Base-by-base conservation (phyloP, 805 yeast species). In the Blastobotrys terrestris region DNA sequence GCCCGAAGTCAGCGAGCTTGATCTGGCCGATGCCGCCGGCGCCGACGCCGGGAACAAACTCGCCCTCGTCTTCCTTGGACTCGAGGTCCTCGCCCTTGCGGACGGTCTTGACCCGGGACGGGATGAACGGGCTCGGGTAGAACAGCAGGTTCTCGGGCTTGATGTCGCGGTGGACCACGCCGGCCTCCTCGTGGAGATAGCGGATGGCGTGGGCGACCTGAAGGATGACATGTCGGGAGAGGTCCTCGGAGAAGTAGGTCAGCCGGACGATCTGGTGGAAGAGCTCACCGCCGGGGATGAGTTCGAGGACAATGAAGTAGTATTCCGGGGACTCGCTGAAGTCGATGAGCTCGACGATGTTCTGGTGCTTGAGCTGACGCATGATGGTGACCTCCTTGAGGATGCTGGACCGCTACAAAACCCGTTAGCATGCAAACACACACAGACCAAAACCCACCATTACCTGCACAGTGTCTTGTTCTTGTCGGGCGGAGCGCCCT, bases 1-100 rank as follows among this genome's bases (percentile, higher is more conserved):
- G 73, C 0, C 99, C 99, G 70, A 94, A 94, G 69, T 94, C 99
- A 1, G 98, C 98, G 50, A 94, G 73, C 67, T 92, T 92, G 35
- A 94, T 90, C 14, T 72, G 62, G 6, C 98, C 99, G 59, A 94
- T 85, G 13, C 91, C 87, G 51, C 97, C 99, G 46, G 95, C 96
- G 35, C 99, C 99, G 18, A 87, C 72, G 11, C 87, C 87, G 3
- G 85, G 84, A 7, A 68, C 69, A 61, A 91, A 94, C 55, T 77
- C 80, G 50, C 99, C 99, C 72, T 94, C 99, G 65, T 92, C 97
- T 13, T 74, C 71, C 66, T 94, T 78, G 46, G 67, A 60, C 22
- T 68, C 72, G 44, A 18, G 20, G 51, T 73, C 77, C 54, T 71
- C 75, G 14, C 74, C 72, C 18, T 70, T 68, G 6, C 76, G 64